phyloP scores from a whole-genome alignment of 441 rosid genomes.

The Flueggea neowawraea region DNA sequence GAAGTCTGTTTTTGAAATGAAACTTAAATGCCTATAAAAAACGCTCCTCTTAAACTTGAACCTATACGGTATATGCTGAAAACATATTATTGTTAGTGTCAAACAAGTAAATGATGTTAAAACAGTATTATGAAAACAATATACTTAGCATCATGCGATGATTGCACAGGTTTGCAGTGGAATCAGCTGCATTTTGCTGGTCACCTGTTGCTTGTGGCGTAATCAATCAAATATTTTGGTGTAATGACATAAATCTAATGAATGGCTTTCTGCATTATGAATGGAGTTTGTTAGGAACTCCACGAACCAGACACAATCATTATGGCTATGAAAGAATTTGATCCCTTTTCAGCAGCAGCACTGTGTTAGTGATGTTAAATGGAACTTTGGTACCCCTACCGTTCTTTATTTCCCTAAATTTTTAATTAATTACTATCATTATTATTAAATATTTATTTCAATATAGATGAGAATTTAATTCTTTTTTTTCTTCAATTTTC shows the following conservation, averaged over 20 bases:
- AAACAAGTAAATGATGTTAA: no score
- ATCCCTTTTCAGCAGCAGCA: conserved; percentile 28
- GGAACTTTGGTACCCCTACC: conserved; percentile 34
- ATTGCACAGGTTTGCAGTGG: neutral
- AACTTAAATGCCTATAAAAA: no score
- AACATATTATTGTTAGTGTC: no score
- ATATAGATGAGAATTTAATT: conserved; percentile 23
- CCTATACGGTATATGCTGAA: no score
- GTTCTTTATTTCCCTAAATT: neutral
- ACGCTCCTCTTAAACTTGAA: no score
- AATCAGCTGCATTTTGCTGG: neutral
- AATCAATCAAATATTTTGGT: conserved; percentile 7
- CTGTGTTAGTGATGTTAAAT: conserved; percentile 7
- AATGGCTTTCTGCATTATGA: conserved; percentile 11
- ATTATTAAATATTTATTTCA: neutral
- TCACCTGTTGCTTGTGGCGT: conserved; percentile 11
- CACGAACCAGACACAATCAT: conserved; percentile 38
- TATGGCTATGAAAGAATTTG: conserved; percentile 28
- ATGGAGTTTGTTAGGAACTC: conserved; percentile 29
- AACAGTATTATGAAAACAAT: neutral
- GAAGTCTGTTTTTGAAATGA: no score
- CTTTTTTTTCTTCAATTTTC: conserved; percentile 1
- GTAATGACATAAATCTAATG: conserved; percentile 2
- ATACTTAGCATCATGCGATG: neutral
- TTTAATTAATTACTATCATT: neutral